A percentile compares a stretch with the other conserved stretches of the same genome.
Conservation (phyloP, 768 basidiomycete genomes). For the Rhodotorula diobovata region DNA sequence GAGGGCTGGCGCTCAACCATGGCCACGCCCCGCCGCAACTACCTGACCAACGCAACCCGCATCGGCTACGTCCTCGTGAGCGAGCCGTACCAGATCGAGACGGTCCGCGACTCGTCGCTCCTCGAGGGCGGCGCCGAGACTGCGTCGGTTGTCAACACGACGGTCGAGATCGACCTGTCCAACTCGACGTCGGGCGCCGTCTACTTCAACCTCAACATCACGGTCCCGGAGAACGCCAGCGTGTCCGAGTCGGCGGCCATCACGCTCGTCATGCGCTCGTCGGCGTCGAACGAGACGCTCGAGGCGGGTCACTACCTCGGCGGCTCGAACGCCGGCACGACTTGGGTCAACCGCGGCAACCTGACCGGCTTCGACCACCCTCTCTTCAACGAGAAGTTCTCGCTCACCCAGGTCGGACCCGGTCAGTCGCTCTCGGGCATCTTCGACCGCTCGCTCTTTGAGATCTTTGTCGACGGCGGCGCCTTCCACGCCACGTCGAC, state of each 20-base stretch:
- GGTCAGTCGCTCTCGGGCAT: not conserved
- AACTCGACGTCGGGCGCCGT: not conserved
- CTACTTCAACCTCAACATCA: conserved; percentile 1
- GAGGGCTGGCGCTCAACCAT: conserved; percentile 17
- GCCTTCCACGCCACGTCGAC: not conserved
- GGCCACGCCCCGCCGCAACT: conserved; percentile 12
- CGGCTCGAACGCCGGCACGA: not conserved
- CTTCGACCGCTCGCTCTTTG: conserved; percentile 7
- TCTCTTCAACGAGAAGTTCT: conserved; percentile 5
- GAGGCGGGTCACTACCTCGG: conserved; percentile 1
- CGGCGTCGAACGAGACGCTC: conserved; percentile 10
- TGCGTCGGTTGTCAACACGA: not conserved
- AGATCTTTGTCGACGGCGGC: conserved; percentile 8
- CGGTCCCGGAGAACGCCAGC: not conserved
- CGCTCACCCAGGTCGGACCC: not conserved
- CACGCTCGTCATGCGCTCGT: not conserved
- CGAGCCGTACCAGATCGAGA: not conserved
- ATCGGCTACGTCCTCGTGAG: conserved; percentile 3
- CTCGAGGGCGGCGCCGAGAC: not conserved
- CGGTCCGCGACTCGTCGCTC: conserved; percentile 1
- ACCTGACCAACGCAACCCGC: conserved; percentile 4
- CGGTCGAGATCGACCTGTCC: not conserved
- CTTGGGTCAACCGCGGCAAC: not conserved
- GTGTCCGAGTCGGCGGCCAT: not conserved
- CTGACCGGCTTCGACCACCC: not conserved